A percentile compares a stretch with the other conserved stretches of the same genome.
These are phyloP conservation scores for Talaromyces proteolyticus DNA, from an alignment of 495 filamentous ascomycete genomes.

Conservation along the genomic window DNA sequence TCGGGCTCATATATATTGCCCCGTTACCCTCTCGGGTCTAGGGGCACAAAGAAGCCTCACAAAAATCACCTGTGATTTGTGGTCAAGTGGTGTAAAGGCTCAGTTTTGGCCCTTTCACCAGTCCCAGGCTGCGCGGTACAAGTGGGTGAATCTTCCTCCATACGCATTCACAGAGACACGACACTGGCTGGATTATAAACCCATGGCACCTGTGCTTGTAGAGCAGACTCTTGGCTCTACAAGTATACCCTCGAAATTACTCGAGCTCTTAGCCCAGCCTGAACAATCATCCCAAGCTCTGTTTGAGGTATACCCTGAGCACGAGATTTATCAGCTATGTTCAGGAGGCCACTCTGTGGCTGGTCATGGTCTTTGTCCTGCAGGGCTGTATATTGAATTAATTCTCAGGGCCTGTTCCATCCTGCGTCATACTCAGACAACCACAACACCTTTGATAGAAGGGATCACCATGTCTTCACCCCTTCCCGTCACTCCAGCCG, in stretches of 20 bases:
- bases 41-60: constrained; percentile 3
- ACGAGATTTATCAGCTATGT: not conserved
- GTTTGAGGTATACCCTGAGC: not conserved
- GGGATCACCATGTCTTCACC: too few relatives aligned
- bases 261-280: not conserved
- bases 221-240: not conserved
- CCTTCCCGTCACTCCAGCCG: too few relatives aligned
- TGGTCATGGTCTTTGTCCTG: constrained; percentile 29
- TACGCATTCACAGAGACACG: constrained; percentile 25
- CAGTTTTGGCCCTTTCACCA: constrained; percentile 28
- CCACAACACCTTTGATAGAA: too few relatives aligned
- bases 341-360: constrained; percentile 29
- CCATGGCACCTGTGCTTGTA: not conserved
- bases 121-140: constrained; percentile 5
- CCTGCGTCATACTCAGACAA: not conserved
- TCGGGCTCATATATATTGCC: not conserved
- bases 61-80: constrained; percentile 19
- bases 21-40: not conserved
- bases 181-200: constrained; percentile 25
- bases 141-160: constrained; percentile 20
- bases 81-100: constrained; percentile 12
- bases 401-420: constrained; percentile 18
- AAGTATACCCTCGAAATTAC: too few relatives aligned
- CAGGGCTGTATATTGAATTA: constrained; percentile 38
- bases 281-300: not conserved